phyloP scores from a whole-genome alignment of 2,329 filamentous ascomycete genomes.

The Paecilomyces sp. region DNA sequence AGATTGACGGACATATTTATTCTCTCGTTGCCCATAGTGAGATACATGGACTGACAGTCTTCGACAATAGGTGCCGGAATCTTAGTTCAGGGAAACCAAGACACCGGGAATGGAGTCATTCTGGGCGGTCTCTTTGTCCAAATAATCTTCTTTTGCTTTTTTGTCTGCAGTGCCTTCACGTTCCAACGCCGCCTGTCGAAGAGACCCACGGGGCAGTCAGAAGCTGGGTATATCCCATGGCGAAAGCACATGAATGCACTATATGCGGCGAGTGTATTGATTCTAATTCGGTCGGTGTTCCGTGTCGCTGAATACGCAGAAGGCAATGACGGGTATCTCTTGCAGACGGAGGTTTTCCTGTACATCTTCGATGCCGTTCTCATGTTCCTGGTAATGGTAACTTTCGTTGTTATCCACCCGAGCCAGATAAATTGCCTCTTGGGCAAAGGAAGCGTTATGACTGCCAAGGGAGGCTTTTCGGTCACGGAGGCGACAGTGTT shows the following conservation, averaged over 20 bases:
- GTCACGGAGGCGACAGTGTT: slow-evolving; percentile 6
- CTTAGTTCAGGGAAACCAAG: slow-evolving; percentile 13
- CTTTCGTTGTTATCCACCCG: slow-evolving; percentile 1
- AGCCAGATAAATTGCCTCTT: not conserved
- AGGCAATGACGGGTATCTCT: slow-evolving; percentile 12
- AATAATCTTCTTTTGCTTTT: slow-evolving; percentile 23
- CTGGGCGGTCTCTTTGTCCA: slow-evolving; percentile 25
- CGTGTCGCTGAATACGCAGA: slow-evolving; percentile 14
- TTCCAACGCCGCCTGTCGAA: slow-evolving; percentile 22
- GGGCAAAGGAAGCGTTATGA: slow-evolving; percentile 8
- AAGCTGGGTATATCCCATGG: slow-evolving; percentile 22
- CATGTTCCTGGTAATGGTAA: slow-evolving; percentile 9
- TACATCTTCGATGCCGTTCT: slow-evolving; percentile 16
- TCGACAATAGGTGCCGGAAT: slow-evolving; percentile 16
- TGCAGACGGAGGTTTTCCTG: slow-evolving; percentile 12
- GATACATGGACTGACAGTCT: slow-evolving; percentile 1
- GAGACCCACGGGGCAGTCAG: slow-evolving; percentile 18
- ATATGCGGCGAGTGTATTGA: slow-evolving; percentile 10
- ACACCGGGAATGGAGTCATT: slow-evolving; percentile 18
- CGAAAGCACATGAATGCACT: slow-evolving; percentile 26
- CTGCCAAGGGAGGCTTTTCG: slow-evolving; percentile 10
- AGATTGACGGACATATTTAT: not conserved
- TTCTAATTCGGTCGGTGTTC: slow-evolving; percentile 14
- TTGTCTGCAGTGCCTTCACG: slow-evolving; percentile 15
- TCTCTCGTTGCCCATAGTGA: not conserved